Evolutionary conservation across 306 rosid genomes (phyloP).

Genomic region (Albizia julibrissin): DNA sequence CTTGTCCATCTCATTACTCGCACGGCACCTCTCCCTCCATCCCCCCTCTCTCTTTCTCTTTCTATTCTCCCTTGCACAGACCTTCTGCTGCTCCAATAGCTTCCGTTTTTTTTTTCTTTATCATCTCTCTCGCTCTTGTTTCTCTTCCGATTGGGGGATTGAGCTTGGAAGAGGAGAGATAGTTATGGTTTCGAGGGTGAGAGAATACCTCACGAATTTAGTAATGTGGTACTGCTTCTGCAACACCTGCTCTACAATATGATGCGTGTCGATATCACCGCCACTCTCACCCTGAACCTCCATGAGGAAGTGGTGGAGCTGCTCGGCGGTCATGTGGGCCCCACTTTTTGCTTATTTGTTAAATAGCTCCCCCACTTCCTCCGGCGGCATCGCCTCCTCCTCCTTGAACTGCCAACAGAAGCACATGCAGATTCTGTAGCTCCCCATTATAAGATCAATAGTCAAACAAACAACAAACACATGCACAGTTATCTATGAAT

Average conservation of each 20-base stretch:
- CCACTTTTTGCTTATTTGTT: conserved; percentile 53
- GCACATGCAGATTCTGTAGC: conserved; percentile 62
- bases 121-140: too few relatives aligned
- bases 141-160: conserved; percentile 45
- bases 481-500: neutral
- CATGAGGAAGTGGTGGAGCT: conserved; percentile 44
- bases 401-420: conserved; percentile 55
- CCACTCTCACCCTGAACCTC: conserved; percentile 51
- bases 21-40: too few relatives aligned
- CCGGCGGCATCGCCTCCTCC: conserved; percentile 51
- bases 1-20: too few relatives aligned
- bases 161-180: conserved; percentile 52
- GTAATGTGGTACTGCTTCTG: conserved; percentile 56
- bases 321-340: conserved; percentile 58
- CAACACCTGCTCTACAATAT: conserved; percentile 47
- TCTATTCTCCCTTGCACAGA: too few relatives aligned
- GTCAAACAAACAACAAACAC: neutral
- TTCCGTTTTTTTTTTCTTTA: too few relatives aligned
- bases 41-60: too few relatives aligned
- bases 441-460: conserved; percentile 41
- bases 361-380: conserved; percentile 45
- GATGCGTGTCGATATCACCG: conserved; percentile 29
- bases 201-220: conserved; percentile 45
- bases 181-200: conserved; percentile 55
- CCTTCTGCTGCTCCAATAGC: too few relatives aligned